These are phyloP conservation scores for Proteromonas lacertae DNA, from an alignment of 352 stramenopile species.

Conservation along the genomic window DNA sequence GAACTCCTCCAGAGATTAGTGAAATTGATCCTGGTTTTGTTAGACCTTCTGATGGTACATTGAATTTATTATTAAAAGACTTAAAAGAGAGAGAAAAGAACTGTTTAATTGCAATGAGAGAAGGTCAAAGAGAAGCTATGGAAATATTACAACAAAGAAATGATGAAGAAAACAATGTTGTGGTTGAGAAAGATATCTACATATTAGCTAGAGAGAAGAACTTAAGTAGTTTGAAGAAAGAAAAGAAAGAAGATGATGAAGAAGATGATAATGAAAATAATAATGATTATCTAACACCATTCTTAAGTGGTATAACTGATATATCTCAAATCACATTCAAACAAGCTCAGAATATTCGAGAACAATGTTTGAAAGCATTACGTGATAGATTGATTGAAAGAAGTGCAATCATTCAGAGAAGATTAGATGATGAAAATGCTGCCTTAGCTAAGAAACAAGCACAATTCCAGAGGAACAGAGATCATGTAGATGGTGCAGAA, in stretches of 20 bases:
- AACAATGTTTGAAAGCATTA: conserved; percentile 51
- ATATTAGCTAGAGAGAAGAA: conserved; percentile 2
- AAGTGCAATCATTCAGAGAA: conserved; percentile 61
- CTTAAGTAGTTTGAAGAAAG: too few species aligned
- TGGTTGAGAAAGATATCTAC: conserved; percentile 16
- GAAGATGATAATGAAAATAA: conserved; percentile 10
- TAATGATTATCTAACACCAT: conserved; percentile 63
- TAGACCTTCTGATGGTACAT: too few species aligned
- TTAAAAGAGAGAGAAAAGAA: too few species aligned
- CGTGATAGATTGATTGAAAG: conserved; percentile 59
- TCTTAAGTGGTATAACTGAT: conserved; percentile 34
- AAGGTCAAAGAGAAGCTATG: too few species aligned
- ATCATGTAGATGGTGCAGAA: conserved; percentile 44
- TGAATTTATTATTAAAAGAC: too few species aligned
- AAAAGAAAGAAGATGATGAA: conserved; percentile 9
- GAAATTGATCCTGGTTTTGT: too few species aligned
- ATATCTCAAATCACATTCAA: conserved; percentile 27
- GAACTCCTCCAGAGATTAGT: too few species aligned
- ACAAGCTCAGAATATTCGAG: conserved; percentile 33
- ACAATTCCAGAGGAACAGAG: conserved; percentile 49
- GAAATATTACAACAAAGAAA: conserved; percentile 45
- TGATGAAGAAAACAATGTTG: conserved; percentile 36
- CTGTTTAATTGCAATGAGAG: too few species aligned
- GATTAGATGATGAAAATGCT: conserved; percentile 58
- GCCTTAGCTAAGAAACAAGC: conserved; percentile 50